A percentile compares a stretch with the other conserved stretches of the same genome.
These are phyloP conservation scores for Aspergillus melleus DNA, from an alignment of 2,329 filamentous ascomycete genomes.

Conservation along the genomic window DNA sequence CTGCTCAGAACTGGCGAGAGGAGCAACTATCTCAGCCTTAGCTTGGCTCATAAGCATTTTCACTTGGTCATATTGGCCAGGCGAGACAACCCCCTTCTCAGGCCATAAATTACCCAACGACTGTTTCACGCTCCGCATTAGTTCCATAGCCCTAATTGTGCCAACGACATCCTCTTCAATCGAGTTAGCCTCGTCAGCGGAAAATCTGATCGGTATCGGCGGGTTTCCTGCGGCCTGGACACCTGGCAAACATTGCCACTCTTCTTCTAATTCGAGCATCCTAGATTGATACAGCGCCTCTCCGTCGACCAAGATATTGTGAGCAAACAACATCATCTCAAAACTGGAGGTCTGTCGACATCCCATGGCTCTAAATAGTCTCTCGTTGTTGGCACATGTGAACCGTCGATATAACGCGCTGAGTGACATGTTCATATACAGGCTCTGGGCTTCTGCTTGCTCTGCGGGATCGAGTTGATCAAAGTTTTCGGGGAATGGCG, in stretches of 20 bases:
- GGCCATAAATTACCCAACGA: constrained; percentile 16
- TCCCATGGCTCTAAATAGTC: constrained; percentile 13
- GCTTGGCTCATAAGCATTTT: constrained; percentile 14
- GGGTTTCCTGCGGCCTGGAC: constrained; percentile 10
- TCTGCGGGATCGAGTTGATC: constrained; percentile 8
- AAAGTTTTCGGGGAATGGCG: constrained; percentile 9
- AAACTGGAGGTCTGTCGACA: constrained; percentile 13
- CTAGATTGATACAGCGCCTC: constrained; percentile 14
- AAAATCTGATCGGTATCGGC: constrained; percentile 11
- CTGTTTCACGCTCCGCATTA: constrained; percentile 13
- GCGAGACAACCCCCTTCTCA: constrained; percentile 15
- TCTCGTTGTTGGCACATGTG: constrained; percentile 6
- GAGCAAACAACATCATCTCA: constrained; percentile 13
- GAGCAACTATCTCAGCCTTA: constrained; percentile 12
- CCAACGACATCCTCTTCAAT: constrained; percentile 13
- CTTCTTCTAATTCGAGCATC: constrained; percentile 10
- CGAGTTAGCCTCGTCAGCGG: constrained; percentile 1
- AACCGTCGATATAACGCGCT: constrained; percentile 11
- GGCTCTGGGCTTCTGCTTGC: constrained; percentile 6
- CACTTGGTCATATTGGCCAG: constrained; percentile 14
- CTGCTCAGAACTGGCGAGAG: constrained; percentile 10
- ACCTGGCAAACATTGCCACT: constrained; percentile 14
- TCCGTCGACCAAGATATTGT: constrained; percentile 14
- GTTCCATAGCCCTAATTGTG: constrained; percentile 11
- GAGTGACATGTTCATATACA: constrained; percentile 14